Evolutionary conservation across 495 filamentous ascomycete species (phyloP), one percentile per base, ranked within the genome.

Genomic region (Polyplosphaeria fusca): DNA sequence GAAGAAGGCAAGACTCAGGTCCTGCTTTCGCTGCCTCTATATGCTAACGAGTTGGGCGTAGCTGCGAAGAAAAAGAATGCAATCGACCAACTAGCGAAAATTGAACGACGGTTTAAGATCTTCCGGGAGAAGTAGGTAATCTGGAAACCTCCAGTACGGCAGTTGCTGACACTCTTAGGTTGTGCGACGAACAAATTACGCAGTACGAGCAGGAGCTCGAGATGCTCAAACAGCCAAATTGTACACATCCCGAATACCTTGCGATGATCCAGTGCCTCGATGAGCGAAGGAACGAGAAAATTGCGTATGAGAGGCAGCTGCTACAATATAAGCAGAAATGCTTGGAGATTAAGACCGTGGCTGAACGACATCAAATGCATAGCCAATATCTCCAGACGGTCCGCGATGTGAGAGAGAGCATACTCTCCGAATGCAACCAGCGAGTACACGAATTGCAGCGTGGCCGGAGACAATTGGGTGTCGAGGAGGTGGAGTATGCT

Each of bases 361-460:
- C 89, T 32, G 87, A 88, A 60, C 82, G 91, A 43, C 79, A 86
- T 38, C 89, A 95, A 67, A 78, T 88, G 35, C 86, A 93, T 63
- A 85, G 85, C 47, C 91, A 95, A 56, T 96, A 83, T 72, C 86
- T 87, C 71, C 93, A 97, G 68, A 77, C 79, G 7, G 78, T 89
- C 22, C 83, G 94, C 54, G 87, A 91, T 63, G 77, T 86, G 58
- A 82, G 94, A 24, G 93, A 96, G 62, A 76, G 75, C 44, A 80
- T 86, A n/a, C 77, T 96, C 4, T 85, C 89, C 58, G 75, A 82
- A 55, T 91, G 89, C 68, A 83, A 89, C 68, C 82, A 90, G 56
- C 92, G 88, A 75, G 94, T 95, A 70, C 83, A 89, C 53, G 89
- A 96, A 55, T 90, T 96, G 66, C 85, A 91, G 70, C 24, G 51